Percentiles rank a stretch among this genome's conserved stretches.
Conservation (phyloP, 225 moss, liverwort and hornwort genomes). For the Rhytidiadelphus loreus region DNA sequence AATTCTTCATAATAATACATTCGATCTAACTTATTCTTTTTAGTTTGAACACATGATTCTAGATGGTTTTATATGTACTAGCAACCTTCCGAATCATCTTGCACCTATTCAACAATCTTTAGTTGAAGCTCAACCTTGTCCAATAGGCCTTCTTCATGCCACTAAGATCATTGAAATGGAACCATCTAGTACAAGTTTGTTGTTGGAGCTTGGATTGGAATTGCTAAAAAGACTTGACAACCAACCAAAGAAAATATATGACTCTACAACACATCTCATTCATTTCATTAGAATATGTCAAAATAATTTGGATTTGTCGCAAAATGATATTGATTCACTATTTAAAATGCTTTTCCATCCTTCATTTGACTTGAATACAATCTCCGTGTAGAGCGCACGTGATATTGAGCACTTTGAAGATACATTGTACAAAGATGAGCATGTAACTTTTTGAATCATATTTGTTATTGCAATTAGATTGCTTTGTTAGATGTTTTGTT, state of each 20-base stretch:
- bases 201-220: not conserved
- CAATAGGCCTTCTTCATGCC: not conserved
- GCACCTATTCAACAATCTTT: too few relatives aligned
- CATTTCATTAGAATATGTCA: not conserved
- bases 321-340: not conserved
- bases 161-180: not conserved
- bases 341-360: not conserved
- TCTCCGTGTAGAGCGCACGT: accelerated
- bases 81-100: too few relatives aligned
- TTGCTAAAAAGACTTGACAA: not conserved
- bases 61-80: too few relatives aligned
- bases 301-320: not conserved
- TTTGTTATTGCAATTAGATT: too few relatives aligned
- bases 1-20: too few relatives aligned
- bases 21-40: too few relatives aligned
- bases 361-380: not conserved
- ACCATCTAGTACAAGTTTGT: not conserved
- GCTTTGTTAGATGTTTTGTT: not conserved
- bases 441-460: too few relatives aligned
- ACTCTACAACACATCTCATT: not conserved
- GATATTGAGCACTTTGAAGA: not conserved
- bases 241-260: not conserved
- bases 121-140: not conserved
- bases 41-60: not conserved
- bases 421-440: not conserved